Evolutionary conservation across 73 alveolate species (phyloP).

Genomic region (Paramecium caudatum): DNA sequence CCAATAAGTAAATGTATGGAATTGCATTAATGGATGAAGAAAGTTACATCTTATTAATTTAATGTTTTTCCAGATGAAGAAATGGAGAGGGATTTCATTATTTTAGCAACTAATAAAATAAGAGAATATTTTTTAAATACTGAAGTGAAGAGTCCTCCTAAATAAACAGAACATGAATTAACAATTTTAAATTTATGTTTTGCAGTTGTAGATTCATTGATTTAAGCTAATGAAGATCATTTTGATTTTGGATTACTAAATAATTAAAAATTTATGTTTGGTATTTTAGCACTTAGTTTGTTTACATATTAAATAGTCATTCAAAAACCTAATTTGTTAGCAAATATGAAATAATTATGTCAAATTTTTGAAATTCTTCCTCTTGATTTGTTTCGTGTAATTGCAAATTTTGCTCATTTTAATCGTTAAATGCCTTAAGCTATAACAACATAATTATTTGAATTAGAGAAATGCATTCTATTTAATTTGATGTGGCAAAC

Average conservation of each 20-base stretch:
- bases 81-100: neutral
- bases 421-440: conserved; percentile 4
- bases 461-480: neutral
- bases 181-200: neutral
- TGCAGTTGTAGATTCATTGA: conserved; percentile 17
- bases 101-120: neutral
- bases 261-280: conserved; percentile 7
- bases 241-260: conserved; percentile 8
- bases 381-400: neutral
- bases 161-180: neutral
- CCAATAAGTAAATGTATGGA: conserved; percentile 47
- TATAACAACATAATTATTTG: neutral
- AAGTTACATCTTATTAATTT: neutral
- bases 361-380: neutral
- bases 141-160: neutral
- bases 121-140: neutral
- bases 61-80: neutral
- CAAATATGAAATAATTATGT: neutral
- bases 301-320: neutral
- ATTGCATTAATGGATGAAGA: conserved; percentile 33
- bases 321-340: neutral
- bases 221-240: neutral
- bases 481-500: conserved; percentile 41
- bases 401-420: conserved; percentile 36
- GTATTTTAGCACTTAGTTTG: neutral